Conservation (phyloP, 768 basidiomycete genomes). For the Leccinum aurantiacum region DNA sequence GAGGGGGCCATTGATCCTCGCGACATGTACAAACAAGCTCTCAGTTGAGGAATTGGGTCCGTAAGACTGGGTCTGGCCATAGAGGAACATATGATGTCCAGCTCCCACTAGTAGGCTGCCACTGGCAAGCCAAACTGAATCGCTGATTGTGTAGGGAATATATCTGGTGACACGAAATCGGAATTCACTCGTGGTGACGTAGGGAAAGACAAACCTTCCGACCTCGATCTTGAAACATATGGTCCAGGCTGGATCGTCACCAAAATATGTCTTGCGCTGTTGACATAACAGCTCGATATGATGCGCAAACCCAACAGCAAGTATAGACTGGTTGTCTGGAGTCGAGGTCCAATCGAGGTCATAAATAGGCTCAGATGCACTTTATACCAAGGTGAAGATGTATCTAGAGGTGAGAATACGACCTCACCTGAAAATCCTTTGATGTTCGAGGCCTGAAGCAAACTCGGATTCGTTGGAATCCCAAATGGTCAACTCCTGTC, state of each 20-base stretch:
- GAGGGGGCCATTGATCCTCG: conserved; percentile 80
- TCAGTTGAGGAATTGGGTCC: conserved; percentile 30
- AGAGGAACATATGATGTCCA: conserved; percentile 82
- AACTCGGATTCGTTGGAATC: conserved; percentile 95
- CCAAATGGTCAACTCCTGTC: conserved; percentile 91
- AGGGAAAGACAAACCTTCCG: conserved; percentile 49
- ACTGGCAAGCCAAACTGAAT: conserved; percentile 89
- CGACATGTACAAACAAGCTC: conserved; percentile 81
- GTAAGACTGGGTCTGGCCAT: conserved; percentile 47
- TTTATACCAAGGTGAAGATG: conserved; percentile 7
- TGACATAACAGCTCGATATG: conserved; percentile 87
- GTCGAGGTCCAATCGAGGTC: conserved; percentile 95
- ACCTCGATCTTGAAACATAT: conserved; percentile 70
- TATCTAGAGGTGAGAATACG: not conserved
- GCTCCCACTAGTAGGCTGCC: conserved; percentile 81
- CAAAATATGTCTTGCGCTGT: conserved; percentile 90
- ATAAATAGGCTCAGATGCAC: conserved; percentile 56
- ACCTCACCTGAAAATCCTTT: conserved; percentile 56
- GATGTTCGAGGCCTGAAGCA: conserved; percentile 83
- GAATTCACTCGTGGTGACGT: not conserved
- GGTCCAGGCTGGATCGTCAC: conserved; percentile 77
- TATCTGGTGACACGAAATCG: conserved; percentile 44
- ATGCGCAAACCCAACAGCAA: conserved; percentile 83
- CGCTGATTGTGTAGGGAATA: conserved; percentile 75
- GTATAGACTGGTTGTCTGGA: conserved; percentile 83